Evolutionary conservation across 306 rosid genomes (phyloP), one percentile per base, ranked within the genome.

Genomic region (Astragalus glycyphyllos): DNA sequence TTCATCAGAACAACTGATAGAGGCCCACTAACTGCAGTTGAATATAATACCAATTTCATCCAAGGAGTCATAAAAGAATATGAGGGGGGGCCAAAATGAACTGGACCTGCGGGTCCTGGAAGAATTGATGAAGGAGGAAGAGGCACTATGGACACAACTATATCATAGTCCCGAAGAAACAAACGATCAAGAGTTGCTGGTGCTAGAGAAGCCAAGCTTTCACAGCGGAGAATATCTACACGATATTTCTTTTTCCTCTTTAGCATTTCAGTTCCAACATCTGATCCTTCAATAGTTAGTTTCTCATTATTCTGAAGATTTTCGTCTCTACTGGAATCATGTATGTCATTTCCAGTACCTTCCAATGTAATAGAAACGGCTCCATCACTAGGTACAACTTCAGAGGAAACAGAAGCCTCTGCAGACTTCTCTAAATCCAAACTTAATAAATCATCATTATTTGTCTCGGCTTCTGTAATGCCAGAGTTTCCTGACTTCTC

Each of bases 171-270:
- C 20, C 96, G 99, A 84, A 75, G 77, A 86, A 89, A 91, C 80
- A 95, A 73, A 49, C 99, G 89, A 83, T 95, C 83, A 71, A 89
- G 86, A 47, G 99, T 87, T 76, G 86, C 91, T 7, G 97, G 87
- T 70, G 97, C 81, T 76, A 95, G 99, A 68, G 97, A 91, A 38
- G 97, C 99, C 89, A 95, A 86, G 85, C 97, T 89, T 81, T 95
- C 99, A 81, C 96, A 91, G 54, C 96, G 97, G 68, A 95, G 96
- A 71, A 95, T 89, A 82, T 95, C 96, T 61, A 95, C 97, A 42
- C 82, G 96, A 31, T 89, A 95, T 79, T 91, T 91, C 87, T 78
- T 89, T 86, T 34, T 85, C 81, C 68, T 79, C 75, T 79, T 84
- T 50, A 70, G 14, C 15, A 73, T 31, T 79, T 86, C 91, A 58